phyloP scores from a whole-genome alignment of 805 yeast genomes.

The Metschnikowia santaceciliae region DNA sequence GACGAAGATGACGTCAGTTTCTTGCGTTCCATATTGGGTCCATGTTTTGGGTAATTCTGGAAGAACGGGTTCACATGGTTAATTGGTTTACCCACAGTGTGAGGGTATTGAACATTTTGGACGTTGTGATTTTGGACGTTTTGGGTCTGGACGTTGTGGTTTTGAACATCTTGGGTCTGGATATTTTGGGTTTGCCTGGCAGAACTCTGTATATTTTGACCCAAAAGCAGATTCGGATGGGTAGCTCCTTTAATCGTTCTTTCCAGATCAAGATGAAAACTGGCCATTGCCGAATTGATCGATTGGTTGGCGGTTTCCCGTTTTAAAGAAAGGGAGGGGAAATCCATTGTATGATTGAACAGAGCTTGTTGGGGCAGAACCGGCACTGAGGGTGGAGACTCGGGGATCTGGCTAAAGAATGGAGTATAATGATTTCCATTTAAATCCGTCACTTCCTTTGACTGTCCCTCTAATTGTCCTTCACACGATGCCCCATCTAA shows the following conservation, averaged over 20 bases:
- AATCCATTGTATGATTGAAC: not conserved
- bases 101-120: not conserved
- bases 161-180: no score
- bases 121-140: not conserved
- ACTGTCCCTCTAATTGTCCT: no score
- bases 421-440: slow-evolving; percentile 6
- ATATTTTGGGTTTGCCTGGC: no score
- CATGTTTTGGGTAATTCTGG: not conserved
- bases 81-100: slow-evolving; percentile 7
- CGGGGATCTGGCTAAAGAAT: slow-evolving; percentile 33
- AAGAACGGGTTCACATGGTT: slow-evolving; percentile 1
- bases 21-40: not conserved
- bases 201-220: not conserved
- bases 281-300: slow-evolving; percentile 21
- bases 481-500: no score
- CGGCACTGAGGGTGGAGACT: slow-evolving; percentile 43
- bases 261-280: slow-evolving; percentile 19
- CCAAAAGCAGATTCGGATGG: not conserved
- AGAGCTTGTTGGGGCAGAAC: slow-evolving; percentile 28
- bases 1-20: slow-evolving; percentile 13
- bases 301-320: not conserved
- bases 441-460: no score
- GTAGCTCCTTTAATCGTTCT: not conserved
- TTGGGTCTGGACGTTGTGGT: no score
- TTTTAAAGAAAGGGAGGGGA: not conserved